Conservation (phyloP, 164 flowering plant species). For the Sextonia rubra region DNA sequence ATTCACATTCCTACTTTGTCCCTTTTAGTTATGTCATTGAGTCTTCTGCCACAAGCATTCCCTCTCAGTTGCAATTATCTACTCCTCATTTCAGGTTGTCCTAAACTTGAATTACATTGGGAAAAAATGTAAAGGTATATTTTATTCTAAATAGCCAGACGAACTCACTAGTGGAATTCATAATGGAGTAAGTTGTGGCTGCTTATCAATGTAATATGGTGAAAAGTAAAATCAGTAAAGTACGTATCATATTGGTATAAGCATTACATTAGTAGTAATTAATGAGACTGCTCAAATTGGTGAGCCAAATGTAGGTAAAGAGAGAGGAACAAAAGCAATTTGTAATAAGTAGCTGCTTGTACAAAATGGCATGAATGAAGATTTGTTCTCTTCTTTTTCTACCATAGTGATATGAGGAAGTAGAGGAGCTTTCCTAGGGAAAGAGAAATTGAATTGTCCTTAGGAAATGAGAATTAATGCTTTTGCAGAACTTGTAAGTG, state of each 20-base stretch:
- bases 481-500: not conserved
- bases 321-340: not conserved
- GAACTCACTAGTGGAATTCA: too few relatives aligned
- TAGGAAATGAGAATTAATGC: not conserved
- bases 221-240: not conserved
- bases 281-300: not conserved
- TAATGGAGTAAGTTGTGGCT: too few relatives aligned
- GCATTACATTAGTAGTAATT: not conserved
- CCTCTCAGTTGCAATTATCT: too few relatives aligned
- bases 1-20: too few relatives aligned
- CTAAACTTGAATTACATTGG: too few relatives aligned
- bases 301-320: not conserved
- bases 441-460: not conserved
- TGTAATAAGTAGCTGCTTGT: not conserved
- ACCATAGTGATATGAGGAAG: not conserved
- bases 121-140: too few relatives aligned
- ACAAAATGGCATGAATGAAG: not conserved
- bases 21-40: too few relatives aligned
- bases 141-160: too few relatives aligned
- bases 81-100: too few relatives aligned
- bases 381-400: not conserved
- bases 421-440: not conserved
- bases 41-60: too few relatives aligned
- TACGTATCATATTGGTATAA: not conserved
- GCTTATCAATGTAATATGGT: too few relatives aligned